Evolutionary conservation across 2,329 filamentous ascomycete species (phyloP).

Genomic region (Aulographum hederae): DNA sequence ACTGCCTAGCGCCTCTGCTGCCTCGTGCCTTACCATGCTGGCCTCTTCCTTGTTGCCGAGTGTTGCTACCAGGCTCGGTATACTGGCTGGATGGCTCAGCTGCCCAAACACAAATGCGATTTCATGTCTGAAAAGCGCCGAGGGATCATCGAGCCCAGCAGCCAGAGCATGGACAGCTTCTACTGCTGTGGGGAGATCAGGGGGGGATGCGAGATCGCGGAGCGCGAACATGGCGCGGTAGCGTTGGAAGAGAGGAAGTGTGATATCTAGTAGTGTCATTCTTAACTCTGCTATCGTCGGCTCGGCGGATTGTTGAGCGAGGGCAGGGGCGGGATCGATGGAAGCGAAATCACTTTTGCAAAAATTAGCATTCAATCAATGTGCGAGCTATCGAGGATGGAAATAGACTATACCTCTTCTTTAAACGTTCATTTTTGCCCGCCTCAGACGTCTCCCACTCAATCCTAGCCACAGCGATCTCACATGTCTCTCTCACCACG

Average conservation of each 20-base stretch:
- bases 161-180: slow-evolving; percentile 77
- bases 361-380: neutral
- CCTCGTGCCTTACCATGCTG: slow-evolving; percentile 96
- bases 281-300: slow-evolving; percentile 57
- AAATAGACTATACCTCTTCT: slow-evolving; percentile 55
- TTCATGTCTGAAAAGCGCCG: slow-evolving; percentile 90
- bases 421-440: slow-evolving; percentile 56
- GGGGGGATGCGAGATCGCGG: slow-evolving; percentile 83
- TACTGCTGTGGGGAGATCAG: slow-evolving; percentile 72
- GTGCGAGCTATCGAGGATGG: too few species aligned
- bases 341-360: slow-evolving; percentile 77
- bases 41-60: slow-evolving; percentile 66
- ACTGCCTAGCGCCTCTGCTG: slow-evolving; percentile 86
- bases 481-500: slow-evolving; percentile 85
- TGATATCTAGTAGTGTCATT: slow-evolving; percentile 59
- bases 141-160: slow-evolving; percentile 66
- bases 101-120: slow-evolving; percentile 98
- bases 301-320: slow-evolving; percentile 43
- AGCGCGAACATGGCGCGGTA: slow-evolving; percentile 98
- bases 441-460: slow-evolving; percentile 73
- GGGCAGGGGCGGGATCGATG: slow-evolving; percentile 83
- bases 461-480: slow-evolving; percentile 87
- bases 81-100: slow-evolving; percentile 88
- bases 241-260: slow-evolving; percentile 66
- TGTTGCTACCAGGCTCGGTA: slow-evolving; percentile 65